Conservation (phyloP, 768 basidiomycete genomes). For the Crucibulum laeve region DNA sequence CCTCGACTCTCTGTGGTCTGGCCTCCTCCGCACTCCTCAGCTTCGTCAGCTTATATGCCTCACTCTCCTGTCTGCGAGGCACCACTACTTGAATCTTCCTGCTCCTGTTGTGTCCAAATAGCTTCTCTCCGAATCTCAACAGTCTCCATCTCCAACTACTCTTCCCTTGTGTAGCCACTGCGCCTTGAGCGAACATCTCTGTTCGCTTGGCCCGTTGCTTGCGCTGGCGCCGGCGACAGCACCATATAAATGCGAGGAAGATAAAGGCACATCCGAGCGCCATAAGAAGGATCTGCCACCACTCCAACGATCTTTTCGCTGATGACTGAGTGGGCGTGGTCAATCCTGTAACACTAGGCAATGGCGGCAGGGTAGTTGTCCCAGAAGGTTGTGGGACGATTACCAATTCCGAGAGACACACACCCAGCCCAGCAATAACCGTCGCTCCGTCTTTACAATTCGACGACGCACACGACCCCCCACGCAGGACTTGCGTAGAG, state of each 20-base stretch:
- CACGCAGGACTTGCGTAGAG: slow-evolving; percentile 54
- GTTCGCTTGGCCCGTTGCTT: slow-evolving; percentile 67
- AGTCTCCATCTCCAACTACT: slow-evolving; percentile 57
- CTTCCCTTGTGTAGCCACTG: slow-evolving; percentile 56
- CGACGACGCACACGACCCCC: slow-evolving; percentile 60
- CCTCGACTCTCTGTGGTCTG: no score
- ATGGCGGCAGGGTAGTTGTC: slow-evolving; percentile 38
- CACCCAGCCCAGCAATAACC: slow-evolving; percentile 67
- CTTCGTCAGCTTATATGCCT: neutral
- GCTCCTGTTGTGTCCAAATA: slow-evolving; percentile 47
- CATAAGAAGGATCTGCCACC: slow-evolving; percentile 89
- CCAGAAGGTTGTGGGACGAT: slow-evolving; percentile 41
- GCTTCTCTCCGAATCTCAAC: slow-evolving; percentile 47
- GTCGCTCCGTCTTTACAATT: slow-evolving; percentile 52
- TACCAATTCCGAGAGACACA: slow-evolving; percentile 78
- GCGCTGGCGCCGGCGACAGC: slow-evolving; percentile 69
- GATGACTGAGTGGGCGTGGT: slow-evolving; percentile 38
- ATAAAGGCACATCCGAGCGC: slow-evolving; percentile 77
- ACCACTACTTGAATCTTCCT: slow-evolving; percentile 16
- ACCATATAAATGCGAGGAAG: slow-evolving; percentile 60
- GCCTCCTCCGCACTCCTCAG: slow-evolving; percentile 38
- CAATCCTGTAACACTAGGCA: slow-evolving; percentile 57
- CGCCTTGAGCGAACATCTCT: slow-evolving; percentile 53
- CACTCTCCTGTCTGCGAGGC: slow-evolving; percentile 5
- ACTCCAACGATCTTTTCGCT: slow-evolving; percentile 40